Evolutionary conservation across 1,284 basidiomycete genomes (phyloP), one percentile per base, ranked within the genome.

Genomic region (Athelia psychrophila): DNA sequence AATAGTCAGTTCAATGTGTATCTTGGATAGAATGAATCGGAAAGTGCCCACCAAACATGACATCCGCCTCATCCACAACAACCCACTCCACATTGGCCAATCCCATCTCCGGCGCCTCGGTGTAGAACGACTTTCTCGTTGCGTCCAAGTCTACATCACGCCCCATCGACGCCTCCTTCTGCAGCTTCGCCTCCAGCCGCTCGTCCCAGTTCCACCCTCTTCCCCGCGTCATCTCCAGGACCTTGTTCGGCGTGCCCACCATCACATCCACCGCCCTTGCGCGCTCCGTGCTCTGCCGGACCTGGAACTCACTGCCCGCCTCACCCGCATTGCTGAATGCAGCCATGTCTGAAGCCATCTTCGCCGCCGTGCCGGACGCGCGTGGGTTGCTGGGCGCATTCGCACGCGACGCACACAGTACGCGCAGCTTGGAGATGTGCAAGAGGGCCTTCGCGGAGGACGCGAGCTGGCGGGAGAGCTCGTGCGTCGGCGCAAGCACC

Each of bases 31-130:
- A n/a, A n/a, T n/a, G n/a, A n/a, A n/a, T n/a, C n/a, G n/a, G n/a
- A n/a, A n/a, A n/a, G 3, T 13, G 70, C 79, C 53, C 56, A 88
- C 91, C 91, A 51, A 94, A 86, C n/a, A 95, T 73, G 27, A 95
- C 83, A 63, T 96, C 93, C 0, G 93, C 91, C 64, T 96, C 93
- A 57, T 95, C 93, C 2, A 95, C 74, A 1, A 94, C 77, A 5
- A 95, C 82, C 90, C 91, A 95, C 61, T 94, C 89, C 1, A 94
- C 73, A 44, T 79, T 77, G 48, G 75, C 75, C 20, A 91, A 67
- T 1, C 80, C 74, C 65, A 88, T 76, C 59, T 82, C 77, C 1
- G 80, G 76, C 54, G 75, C 74, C 30, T 68, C 58, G 5, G 66
- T 71, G 45, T 68, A 65, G 44, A 64, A 60, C 19, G 53, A 55